A percentile compares a stretch with the other conserved stretches of the same genome.
phyloP scores from a whole-genome alignment of 78 protist genomes.

The Dictyostelium citrinum region DNA sequence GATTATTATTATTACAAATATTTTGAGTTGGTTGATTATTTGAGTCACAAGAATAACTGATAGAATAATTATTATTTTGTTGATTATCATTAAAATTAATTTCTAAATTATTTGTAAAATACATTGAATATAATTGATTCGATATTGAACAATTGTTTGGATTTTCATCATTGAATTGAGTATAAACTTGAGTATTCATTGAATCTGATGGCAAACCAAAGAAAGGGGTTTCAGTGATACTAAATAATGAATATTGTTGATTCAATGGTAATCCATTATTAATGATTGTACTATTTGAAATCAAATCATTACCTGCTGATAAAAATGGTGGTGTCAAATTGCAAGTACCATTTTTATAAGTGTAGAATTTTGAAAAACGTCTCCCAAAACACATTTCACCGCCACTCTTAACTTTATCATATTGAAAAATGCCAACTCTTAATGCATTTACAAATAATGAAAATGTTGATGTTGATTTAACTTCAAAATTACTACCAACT shows the following conservation, averaged over 20 bases:
- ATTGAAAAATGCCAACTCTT: not conserved
- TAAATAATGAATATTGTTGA: not conserved
- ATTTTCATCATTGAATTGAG: not conserved
- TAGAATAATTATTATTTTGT: not conserved
- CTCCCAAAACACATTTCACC: not conserved
- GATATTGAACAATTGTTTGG: not conserved
- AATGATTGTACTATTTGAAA: not conserved
- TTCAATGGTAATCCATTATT: not conserved
- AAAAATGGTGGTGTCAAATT: not conserved
- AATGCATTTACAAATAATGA: not conserved
- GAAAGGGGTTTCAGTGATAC: not conserved
- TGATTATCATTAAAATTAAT: not conserved
- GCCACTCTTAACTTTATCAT: not conserved
- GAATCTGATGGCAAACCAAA: not conserved
- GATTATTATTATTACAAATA: not conserved
- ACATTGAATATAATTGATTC: not conserved
- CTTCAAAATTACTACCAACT: not conserved
- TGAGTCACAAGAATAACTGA: not conserved
- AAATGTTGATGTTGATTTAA: not conserved
- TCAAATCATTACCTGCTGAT: not conserved
- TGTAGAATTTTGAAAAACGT: not conserved
- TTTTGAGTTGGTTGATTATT: not conserved
- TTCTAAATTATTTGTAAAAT: not conserved
- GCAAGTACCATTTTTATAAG: not conserved
- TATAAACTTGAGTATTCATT: not conserved